A percentile compares a stretch with the other conserved stretches of the same genome.
phyloP scores from a whole-genome alignment of 2,329 filamentous ascomycete species.

The Gaeumannomyces tritici region DNA sequence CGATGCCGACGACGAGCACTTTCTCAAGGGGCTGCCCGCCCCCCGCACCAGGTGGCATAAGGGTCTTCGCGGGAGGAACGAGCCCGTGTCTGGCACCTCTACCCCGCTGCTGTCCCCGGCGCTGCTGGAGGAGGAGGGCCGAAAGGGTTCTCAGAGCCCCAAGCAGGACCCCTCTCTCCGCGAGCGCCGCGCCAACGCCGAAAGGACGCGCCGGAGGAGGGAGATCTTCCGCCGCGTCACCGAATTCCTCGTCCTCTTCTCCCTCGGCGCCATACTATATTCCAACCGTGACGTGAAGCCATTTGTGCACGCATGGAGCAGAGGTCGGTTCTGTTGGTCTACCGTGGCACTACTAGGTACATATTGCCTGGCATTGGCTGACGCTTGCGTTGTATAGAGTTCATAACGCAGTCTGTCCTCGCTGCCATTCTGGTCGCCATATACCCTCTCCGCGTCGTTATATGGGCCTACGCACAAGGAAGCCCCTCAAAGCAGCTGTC shows the following conservation, averaged over 20 bases:
- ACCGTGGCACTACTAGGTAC: too few species aligned
- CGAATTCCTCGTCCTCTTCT: constrained; percentile 41
- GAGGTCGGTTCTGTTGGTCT: constrained; percentile 26
- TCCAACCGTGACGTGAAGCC: constrained; percentile 35
- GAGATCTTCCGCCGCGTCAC: constrained; percentile 41
- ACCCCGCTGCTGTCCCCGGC: constrained; percentile 45
- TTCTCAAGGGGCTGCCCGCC: constrained; percentile 76
- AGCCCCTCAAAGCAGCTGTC: constrained; percentile 27
- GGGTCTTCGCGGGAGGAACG: constrained; percentile 58
- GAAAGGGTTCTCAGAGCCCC: constrained; percentile 5
- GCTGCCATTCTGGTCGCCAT: constrained; percentile 31
- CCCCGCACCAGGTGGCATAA: constrained; percentile 66
- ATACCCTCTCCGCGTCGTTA: constrained; percentile 52
- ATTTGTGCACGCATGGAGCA: constrained; percentile 34
- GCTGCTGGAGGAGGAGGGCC: constrained; percentile 30
- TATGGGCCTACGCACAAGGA: constrained; percentile 34
- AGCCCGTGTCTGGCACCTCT: constrained; percentile 40
- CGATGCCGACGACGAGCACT: constrained; percentile 89
- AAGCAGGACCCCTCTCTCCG: constrained; percentile 14
- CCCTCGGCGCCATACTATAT: constrained; percentile 37
- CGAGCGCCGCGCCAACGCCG: constrained; percentile 17
- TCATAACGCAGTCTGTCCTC: constrained; percentile 24
- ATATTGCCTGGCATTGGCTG: neutral
- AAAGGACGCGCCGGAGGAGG: constrained; percentile 33
- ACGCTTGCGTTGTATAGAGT: constrained; percentile 26